These are phyloP conservation scores for Adansonia digitata DNA, from an alignment of 345 rosid genomes.

Conservation along the genomic window DNA sequence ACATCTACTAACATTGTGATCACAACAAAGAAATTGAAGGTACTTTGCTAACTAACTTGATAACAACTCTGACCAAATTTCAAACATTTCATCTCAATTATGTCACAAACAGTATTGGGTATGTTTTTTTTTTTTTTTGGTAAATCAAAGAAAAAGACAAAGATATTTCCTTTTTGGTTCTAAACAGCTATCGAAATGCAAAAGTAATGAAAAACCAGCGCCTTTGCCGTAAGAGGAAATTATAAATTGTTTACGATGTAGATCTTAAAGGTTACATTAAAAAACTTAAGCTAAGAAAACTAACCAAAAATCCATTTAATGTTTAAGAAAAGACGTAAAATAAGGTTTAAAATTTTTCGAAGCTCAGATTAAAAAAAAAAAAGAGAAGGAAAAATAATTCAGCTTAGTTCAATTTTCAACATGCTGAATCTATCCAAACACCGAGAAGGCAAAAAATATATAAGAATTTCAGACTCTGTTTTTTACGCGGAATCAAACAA, in stretches of 20 bases:
- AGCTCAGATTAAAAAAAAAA: neutral
- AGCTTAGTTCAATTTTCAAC: neutral
- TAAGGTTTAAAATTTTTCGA: neutral
- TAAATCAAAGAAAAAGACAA: neutral
- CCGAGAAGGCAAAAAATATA: neutral
- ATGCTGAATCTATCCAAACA: neutral
- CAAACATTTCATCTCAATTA: neutral
- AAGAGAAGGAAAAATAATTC: neutral
- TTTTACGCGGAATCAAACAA: neutral
- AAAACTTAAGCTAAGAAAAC: neutral
- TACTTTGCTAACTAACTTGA: neutral
- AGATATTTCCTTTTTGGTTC: neutral
- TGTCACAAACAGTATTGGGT: neutral
- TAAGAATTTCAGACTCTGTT: neutral
- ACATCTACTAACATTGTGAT: neutral
- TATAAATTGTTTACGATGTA: neutral
- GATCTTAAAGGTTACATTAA: neutral
- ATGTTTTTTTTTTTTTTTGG: no score
- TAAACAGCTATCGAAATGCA: constrained; percentile 1
- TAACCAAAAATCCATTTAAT: neutral
- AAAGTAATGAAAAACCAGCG: neutral
- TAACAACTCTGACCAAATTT: constrained; percentile 3
- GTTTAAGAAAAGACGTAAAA: neutral
- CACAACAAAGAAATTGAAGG: neutral
- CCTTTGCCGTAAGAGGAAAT: neutral